phyloP scores from a whole-genome alignment of 108 stramenopile species.

The Ochromonas danica region DNA sequence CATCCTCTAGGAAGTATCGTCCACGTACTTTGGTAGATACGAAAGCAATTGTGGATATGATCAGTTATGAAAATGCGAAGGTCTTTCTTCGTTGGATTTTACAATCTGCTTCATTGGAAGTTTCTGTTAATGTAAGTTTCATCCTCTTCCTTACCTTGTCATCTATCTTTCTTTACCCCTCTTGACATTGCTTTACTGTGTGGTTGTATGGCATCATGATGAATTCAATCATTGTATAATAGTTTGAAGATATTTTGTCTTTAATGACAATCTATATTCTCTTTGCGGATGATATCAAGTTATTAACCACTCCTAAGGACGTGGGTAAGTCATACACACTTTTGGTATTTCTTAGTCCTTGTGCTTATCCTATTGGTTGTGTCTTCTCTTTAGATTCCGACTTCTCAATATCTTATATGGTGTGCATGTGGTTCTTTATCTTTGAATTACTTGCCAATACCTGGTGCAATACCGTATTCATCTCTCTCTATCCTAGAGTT shows the following conservation, averaged over 20 bases:
- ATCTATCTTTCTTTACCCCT: no score
- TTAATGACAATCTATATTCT: constrained; percentile 25
- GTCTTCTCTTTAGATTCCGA: not conserved
- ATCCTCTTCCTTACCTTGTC: no score
- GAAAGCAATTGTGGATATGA: no score
- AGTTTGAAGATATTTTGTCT: constrained; percentile 19
- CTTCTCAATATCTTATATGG: not conserved
- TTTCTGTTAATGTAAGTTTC: no score
- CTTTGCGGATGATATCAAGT: constrained; percentile 23
- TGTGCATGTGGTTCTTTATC: constrained; percentile 28
- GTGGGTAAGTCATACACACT: constrained; percentile 21
- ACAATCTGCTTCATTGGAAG: no score
- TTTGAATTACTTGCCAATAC: constrained; percentile 6
- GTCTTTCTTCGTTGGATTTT: no score
- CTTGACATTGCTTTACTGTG: no score
- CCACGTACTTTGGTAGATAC: no score
- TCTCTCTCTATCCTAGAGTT: not conserved
- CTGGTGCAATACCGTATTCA: constrained; percentile 11
- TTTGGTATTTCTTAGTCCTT: not conserved
- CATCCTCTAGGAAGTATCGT: no score
- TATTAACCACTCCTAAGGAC: not conserved
- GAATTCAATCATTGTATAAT: no score
- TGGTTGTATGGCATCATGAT: no score
- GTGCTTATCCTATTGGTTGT: not conserved
- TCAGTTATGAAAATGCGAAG: no score